Conservation (phyloP, 257 asterid genomes). For the Scutellaria galericulata region DNA sequence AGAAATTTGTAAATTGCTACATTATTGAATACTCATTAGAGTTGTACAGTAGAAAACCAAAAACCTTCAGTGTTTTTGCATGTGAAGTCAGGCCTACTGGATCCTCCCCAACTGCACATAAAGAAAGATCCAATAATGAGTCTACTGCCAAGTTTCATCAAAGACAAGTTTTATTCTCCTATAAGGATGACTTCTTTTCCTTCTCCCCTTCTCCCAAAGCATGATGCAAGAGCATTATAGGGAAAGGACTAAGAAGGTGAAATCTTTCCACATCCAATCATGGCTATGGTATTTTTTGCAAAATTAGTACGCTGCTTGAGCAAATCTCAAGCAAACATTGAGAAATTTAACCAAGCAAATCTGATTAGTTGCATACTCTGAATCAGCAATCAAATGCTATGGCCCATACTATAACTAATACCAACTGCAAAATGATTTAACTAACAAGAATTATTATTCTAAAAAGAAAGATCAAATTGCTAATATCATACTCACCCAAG, state of each 20-base stretch:
- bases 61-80: constrained; percentile 98
- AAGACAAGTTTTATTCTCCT: background rate
- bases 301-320: background rate
- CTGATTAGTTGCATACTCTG: no score
- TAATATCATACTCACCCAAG: constrained; percentile 61
- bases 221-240: no score
- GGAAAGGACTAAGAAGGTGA: no score
- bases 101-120: constrained; percentile 96
- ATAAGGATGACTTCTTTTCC: background rate
- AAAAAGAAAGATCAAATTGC: background rate
- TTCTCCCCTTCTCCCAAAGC: no score
- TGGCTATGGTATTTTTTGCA: background rate
- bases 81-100: constrained; percentile 95
- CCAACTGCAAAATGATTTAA: background rate
- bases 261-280: no score
- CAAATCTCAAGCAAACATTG: background rate
- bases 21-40: background rate
- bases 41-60: constrained; percentile 29
- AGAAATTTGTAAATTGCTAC: background rate
- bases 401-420: background rate
- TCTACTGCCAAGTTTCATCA: constrained; percentile 8
- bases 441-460: background rate
- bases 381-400: constrained; percentile 23
- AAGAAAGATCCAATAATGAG: constrained; percentile 22
- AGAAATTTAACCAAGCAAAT: background rate